Percentiles rank a stretch among this genome's conserved stretches.
Conservation (phyloP, 768 basidiomycete species). For the Leccinum aurantiacum region DNA sequence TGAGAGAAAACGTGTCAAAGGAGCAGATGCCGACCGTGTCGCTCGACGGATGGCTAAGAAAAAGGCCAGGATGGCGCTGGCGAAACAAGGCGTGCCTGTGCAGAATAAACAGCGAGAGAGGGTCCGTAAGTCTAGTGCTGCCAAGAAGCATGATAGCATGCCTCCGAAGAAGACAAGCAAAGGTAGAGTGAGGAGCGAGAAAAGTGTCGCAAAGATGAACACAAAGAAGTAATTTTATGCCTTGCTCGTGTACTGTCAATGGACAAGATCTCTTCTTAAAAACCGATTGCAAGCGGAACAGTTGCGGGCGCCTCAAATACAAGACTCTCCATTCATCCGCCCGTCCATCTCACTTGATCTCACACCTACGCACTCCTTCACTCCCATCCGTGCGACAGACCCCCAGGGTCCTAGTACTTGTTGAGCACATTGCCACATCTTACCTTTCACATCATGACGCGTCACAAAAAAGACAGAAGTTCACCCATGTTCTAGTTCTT, state of each 20-base stretch:
- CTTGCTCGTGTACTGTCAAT: neutral
- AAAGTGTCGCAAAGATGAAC: slow-evolving; percentile 54
- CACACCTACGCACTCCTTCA: too few relatives aligned
- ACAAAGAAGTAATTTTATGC: slow-evolving; percentile 47
- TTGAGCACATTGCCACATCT: too few relatives aligned
- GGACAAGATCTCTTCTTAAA: too few relatives aligned
- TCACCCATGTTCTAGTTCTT: too few relatives aligned
- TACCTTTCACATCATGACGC: too few relatives aligned
- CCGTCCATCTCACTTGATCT: too few relatives aligned
- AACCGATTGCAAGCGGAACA: too few relatives aligned
- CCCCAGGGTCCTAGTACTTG: too few relatives aligned
- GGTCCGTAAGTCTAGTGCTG: slow-evolving; percentile 40
- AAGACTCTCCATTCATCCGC: too few relatives aligned
- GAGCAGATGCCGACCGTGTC: slow-evolving; percentile 74
- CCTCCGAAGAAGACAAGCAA: slow-evolving; percentile 35
- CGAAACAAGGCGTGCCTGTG: slow-evolving; percentile 37
- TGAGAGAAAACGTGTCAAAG: slow-evolving; percentile 82
- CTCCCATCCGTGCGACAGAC: too few relatives aligned
- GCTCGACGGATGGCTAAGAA: slow-evolving; percentile 90
- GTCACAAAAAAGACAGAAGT: too few relatives aligned
- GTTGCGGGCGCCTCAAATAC: too few relatives aligned
- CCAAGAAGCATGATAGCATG: slow-evolving; percentile 22
- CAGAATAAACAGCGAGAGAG: slow-evolving; percentile 47
- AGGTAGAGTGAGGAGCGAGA: slow-evolving; percentile 53
- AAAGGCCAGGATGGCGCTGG: slow-evolving; percentile 61